Evolutionary conservation across 2,329 filamentous ascomycete genomes (phyloP), one percentile per base, ranked within the genome.

Genomic region (Aspergillus cejpii): DNA sequence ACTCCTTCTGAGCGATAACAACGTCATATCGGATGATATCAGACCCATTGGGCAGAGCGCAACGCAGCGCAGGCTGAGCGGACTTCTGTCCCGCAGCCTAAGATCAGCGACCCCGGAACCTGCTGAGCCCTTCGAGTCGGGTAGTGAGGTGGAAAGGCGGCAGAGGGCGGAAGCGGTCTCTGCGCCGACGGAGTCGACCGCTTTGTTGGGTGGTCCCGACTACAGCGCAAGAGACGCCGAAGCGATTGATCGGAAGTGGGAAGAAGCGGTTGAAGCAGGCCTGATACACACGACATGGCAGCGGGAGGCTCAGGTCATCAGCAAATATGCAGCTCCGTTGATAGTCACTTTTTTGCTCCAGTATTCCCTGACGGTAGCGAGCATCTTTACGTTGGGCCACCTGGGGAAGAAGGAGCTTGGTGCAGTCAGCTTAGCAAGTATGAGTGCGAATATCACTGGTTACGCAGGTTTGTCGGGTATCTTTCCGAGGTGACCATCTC

Each of bases 251-350:
- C 76, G 81, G 57, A 84, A 87, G 60, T 94, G 88, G 88, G 84
- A 91, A 50, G 85, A 89, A 50, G 91, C 90, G 0, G 85, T 96
- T 8, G 77, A 80, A 1, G 79, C 84, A 0, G 88, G 89, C 8
- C 78, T 81, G 60, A 90, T 97, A 53, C 83, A 84, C 42, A 96
- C 90, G 3, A 94, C 88, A 4, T 97, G 90, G 89, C 83, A 85
- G 65, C 81, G 90, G 50, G 91, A 97, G 72, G 76, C 85, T 33
- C 89, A 90, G 70, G 89, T 89, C 1, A 76, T 97, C 31, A 71
- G 77, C 23, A 74, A 77, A 50, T 90, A 90, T 62, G 83, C 85
- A 2, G 72, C 75, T 23, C 85, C 85, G 1, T 69, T 91, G 40
- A 79, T 88, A 48, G 59, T 83, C 20, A 90, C 86, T 0, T 91